These are phyloP conservation scores for Tetragonia tetragonoides DNA, from an alignment of 148 eudicot species.

Conservation along the genomic window DNA sequence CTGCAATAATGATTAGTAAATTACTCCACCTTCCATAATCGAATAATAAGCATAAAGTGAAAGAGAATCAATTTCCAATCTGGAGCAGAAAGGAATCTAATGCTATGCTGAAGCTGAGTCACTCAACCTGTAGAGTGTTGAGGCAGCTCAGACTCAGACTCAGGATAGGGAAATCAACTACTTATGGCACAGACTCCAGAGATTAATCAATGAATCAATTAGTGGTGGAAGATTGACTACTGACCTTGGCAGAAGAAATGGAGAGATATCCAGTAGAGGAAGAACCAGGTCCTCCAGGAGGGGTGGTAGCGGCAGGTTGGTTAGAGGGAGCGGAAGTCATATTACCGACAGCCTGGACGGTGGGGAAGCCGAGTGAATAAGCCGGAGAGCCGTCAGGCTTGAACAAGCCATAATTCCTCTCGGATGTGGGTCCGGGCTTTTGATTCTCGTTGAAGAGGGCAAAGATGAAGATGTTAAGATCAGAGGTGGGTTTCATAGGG, in stretches of 20 bases:
- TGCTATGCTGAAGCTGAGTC: slow-evolving; percentile 11
- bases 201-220: not conserved
- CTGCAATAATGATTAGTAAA: too few relatives aligned
- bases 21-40: too few relatives aligned
- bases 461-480: slow-evolving; percentile 65
- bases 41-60: not conserved
- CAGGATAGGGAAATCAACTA: too few relatives aligned
- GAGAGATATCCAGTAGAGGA: slow-evolving; percentile 64
- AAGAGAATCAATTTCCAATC: not conserved
- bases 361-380: slow-evolving; percentile 53
- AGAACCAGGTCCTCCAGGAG: slow-evolving; percentile 23
- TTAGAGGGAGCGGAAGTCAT: slow-evolving; percentile 13
- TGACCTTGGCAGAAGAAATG: slow-evolving; percentile 60
- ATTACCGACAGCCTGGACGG: slow-evolving; percentile 30
- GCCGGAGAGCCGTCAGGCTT: slow-evolving; percentile 85
- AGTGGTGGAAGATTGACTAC: slow-evolving; percentile 3
- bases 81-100: slow-evolving; percentile 14
- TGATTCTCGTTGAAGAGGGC: slow-evolving; percentile 86
- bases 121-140: not conserved
- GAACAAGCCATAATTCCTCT: slow-evolving; percentile 84
- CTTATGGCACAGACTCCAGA: too few relatives aligned
- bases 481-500: slow-evolving; percentile 61
- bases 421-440: slow-evolving; percentile 94
- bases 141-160: not conserved
- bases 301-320: not conserved